Conservation (phyloP, 805 yeast species). For the Alloascoidea africana region DNA sequence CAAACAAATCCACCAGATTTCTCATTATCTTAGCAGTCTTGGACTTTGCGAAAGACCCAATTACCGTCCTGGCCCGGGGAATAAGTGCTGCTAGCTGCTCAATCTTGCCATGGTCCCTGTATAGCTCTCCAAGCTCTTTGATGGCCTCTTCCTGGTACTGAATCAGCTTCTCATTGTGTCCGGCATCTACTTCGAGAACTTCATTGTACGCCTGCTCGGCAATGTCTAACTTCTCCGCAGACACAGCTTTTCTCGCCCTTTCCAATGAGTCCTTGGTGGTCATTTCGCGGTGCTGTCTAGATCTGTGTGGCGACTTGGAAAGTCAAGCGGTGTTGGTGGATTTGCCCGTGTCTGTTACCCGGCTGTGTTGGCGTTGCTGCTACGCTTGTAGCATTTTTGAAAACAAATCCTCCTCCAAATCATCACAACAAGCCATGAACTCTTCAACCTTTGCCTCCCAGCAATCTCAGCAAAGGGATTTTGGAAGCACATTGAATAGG, state of each 20-base stretch:
- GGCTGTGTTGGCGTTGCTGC: too few relatives aligned
- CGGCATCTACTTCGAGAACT: constrained; percentile 23
- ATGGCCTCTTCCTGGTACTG: constrained; percentile 57
- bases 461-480: too few relatives aligned
- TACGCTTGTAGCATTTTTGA: too few relatives aligned
- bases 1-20: constrained; percentile 65
- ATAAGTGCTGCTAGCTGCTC: constrained; percentile 46
- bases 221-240: constrained; percentile 27
- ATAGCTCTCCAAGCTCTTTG: constrained; percentile 60
- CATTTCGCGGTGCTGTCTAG: too few relatives aligned
- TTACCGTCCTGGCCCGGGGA: constrained; percentile 49
- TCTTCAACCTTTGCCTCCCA: neutral
- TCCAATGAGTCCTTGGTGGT: too few relatives aligned
- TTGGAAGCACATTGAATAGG: too few relatives aligned
- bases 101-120: constrained; percentile 31
- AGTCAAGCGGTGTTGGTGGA: too few relatives aligned
- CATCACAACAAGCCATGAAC: too few relatives aligned
- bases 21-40: constrained; percentile 88
- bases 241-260: constrained; percentile 46
- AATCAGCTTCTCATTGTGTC: constrained; percentile 23
- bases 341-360: too few relatives aligned
- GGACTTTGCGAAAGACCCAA: constrained; percentile 77
- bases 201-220: constrained; percentile 50
- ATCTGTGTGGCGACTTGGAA: too few relatives aligned
- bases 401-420: too few relatives aligned